phyloP scores from a whole-genome alignment of 2,329 filamentous ascomycete species.

The Aspergillus aculeatus region DNA sequence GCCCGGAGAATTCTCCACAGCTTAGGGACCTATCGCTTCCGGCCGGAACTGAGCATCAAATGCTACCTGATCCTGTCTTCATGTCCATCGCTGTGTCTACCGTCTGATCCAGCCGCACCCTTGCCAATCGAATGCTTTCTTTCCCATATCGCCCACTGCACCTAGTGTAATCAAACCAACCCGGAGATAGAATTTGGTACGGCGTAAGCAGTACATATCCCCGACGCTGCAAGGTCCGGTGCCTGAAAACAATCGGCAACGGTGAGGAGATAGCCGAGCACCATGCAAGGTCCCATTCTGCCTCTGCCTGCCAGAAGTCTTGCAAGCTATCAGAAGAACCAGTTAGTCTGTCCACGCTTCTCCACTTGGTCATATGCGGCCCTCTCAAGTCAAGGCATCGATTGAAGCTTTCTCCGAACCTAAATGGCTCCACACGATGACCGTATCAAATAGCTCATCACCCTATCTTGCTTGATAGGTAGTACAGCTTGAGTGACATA shows the following conservation, averaged over 20 bases:
- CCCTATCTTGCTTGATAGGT: neutral
- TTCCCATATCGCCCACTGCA: neutral
- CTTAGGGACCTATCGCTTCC: neutral
- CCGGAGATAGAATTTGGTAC: no score
- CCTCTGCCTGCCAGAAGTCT: neutral
- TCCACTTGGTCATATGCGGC: neutral
- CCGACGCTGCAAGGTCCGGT: neutral
- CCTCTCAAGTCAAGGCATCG: neutral
- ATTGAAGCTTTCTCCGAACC: neutral
- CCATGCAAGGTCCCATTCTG: conserved; percentile 3
- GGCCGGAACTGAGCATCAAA: neutral
- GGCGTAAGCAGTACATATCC: no score
- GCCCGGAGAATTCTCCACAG: neutral
- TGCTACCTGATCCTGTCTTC: neutral
- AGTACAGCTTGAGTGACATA: neutral
- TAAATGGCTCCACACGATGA: neutral
- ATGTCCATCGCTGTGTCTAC: neutral
- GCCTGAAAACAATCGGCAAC: neutral
- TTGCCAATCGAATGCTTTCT: neutral
- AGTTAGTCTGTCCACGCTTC: neutral
- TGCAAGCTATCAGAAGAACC: neutral
- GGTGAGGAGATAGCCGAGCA: neutral
- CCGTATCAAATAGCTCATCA: neutral
- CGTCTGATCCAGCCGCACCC: neutral
- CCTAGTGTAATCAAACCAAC: neutral